phyloP scores from a whole-genome alignment of 768 basidiomycete genomes.

The Saitozyma podzolica region DNA sequence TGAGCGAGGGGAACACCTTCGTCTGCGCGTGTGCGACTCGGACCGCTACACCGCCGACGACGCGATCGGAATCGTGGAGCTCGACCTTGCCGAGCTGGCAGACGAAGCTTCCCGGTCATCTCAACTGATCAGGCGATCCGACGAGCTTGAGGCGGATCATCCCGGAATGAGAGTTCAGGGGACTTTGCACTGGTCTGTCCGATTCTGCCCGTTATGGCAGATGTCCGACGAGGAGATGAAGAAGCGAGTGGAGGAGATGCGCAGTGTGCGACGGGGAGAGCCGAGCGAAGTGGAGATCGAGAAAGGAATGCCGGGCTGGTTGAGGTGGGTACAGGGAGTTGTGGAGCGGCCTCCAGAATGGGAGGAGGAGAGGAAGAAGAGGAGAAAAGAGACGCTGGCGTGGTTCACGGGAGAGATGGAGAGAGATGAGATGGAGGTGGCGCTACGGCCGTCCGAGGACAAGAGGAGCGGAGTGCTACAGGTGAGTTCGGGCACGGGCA shows the following conservation, averaged over 20 bases:
- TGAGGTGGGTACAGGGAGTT: constrained; percentile 28
- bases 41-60: constrained; percentile 52
- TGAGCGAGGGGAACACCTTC: constrained; percentile 47
- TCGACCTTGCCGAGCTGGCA: constrained; percentile 47
- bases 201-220: constrained; percentile 50
- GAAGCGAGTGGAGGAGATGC: constrained; percentile 13
- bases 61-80: constrained; percentile 47
- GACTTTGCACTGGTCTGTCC: constrained; percentile 40
- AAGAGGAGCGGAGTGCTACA: constrained; percentile 44
- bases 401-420: constrained; percentile 52
- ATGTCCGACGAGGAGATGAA: constrained; percentile 34
- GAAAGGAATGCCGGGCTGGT: constrained; percentile 27
- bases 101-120: constrained; percentile 14
- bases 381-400: constrained; percentile 44
- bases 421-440: constrained; percentile 47
- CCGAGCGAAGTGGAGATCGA: constrained; percentile 2
- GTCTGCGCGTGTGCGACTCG: constrained; percentile 45
- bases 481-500: constrained; percentile 14
- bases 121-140: constrained; percentile 19
- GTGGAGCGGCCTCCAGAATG: constrained; percentile 41
- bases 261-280: constrained; percentile 16
- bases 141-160: constrained; percentile 28
- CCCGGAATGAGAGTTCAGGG: constrained; percentile 42
- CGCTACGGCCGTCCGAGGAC: constrained; percentile 34
- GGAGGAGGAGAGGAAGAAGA: constrained; percentile 40